phyloP scores from a whole-genome alignment of 495 filamentous ascomycete species.

The Physcia stellaris region DNA sequence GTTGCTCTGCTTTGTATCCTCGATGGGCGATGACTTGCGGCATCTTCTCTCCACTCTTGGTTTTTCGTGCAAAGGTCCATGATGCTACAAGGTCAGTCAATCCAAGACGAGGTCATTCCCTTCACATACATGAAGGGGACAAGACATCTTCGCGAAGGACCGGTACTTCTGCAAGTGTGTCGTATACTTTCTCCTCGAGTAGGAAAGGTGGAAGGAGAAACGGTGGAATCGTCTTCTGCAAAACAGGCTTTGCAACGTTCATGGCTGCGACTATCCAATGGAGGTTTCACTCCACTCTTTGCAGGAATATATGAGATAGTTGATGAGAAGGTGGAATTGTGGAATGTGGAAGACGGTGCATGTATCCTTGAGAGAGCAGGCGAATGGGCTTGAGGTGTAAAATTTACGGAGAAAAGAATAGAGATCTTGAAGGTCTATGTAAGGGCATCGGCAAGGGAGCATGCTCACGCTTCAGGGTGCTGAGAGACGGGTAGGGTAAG shows the following conservation, averaged over 20 bases:
- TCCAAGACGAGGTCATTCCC: neutral
- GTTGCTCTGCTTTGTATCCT: constrained; percentile 63
- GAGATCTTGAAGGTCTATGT: no score
- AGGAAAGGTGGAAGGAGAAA: constrained; percentile 15
- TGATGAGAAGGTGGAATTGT: no score
- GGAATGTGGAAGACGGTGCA: no score
- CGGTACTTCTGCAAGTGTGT: constrained; percentile 8
- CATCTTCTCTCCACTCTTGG: constrained; percentile 17
- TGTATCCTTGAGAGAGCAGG: no score
- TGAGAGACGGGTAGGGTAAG: no score
- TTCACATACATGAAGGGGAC: constrained; percentile 4
- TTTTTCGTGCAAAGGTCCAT: constrained; percentile 16
- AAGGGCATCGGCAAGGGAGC: no score
- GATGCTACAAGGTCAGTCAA: constrained; percentile 8
- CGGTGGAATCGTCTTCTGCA: constrained; percentile 1
- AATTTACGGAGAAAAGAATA: no score
- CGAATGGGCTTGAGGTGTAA: no score
- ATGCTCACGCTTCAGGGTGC: no score
- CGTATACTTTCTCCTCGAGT: constrained; percentile 4
- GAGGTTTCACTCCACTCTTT: no score
- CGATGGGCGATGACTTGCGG: constrained; percentile 80
- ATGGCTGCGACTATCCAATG: no score
- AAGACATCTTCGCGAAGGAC: neutral
- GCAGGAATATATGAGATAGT: no score
- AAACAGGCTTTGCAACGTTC: neutral